Evolutionary conservation across 2,329 filamentous ascomycete genomes (phyloP).

Genomic region (Sclerotinia glacialis): DNA sequence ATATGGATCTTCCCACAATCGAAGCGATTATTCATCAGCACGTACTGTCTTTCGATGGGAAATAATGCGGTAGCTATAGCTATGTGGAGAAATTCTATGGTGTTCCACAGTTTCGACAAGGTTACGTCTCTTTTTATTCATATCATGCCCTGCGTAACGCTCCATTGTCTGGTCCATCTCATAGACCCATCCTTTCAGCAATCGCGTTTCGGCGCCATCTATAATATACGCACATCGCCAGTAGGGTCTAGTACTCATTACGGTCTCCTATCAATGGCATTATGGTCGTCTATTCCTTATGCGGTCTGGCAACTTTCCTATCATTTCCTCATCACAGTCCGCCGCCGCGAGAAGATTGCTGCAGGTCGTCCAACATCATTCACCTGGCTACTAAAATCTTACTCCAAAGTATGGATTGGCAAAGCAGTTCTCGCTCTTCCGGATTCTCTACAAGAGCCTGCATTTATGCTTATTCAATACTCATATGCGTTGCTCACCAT

Average conservation of each 20-base stretch:
- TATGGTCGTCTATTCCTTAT: conserved; percentile 93
- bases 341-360: conserved; percentile 91
- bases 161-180: conserved; percentile 90
- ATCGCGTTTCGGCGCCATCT: conserved; percentile 77
- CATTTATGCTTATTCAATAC: conserved; percentile 98
- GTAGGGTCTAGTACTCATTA: conserved; percentile 78
- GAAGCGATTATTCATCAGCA: conserved; percentile 86
- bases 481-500: conserved; percentile 86
- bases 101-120: conserved; percentile 98
- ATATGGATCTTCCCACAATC: conserved; percentile 90
- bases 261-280: conserved; percentile 76
- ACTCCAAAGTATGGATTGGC: conserved; percentile 85
- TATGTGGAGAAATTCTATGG: conserved; percentile 98
- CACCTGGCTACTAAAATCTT: conserved; percentile 92
- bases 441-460: conserved; percentile 71
- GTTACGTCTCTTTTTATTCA: conserved; percentile 97
- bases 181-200: conserved; percentile 63
- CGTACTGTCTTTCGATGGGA: conserved; percentile 88
- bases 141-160: conserved; percentile 93
- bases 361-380: conserved; percentile 94
- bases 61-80: conserved; percentile 98
- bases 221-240: conserved; percentile 67
- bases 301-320: conserved; percentile 89
- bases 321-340: conserved; percentile 92
- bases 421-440: conserved; percentile 79